A percentile compares a stretch with the other conserved stretches of the same genome.
Conservation (phyloP, 768 basidiomycete species). For the Suillus subluteus region DNA sequence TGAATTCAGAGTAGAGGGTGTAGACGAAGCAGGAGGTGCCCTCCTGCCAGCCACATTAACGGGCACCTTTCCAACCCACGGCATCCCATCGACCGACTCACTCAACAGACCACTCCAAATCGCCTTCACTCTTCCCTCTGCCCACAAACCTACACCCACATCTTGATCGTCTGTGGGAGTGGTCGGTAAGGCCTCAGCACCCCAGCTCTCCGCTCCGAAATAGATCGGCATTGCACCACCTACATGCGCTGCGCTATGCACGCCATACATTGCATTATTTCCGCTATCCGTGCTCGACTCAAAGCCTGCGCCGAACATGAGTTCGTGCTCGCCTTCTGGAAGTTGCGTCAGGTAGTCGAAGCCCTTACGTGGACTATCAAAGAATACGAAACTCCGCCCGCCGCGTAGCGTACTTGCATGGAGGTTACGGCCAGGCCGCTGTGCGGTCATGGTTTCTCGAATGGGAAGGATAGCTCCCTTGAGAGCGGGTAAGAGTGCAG, state of each 20-base stretch:
- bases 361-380: constrained; percentile 42
- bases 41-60: constrained; percentile 47
- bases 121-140: constrained; percentile 51
- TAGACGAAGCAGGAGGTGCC: constrained; percentile 17
- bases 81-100: constrained; percentile 59
- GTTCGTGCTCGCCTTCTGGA: constrained; percentile 43
- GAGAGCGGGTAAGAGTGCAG: constrained; percentile 48
- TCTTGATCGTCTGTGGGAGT: constrained; percentile 17
- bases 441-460: constrained; percentile 66
- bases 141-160: constrained; percentile 34
- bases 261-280: constrained; percentile 33
- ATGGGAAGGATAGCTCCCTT: constrained; percentile 32
- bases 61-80: constrained; percentile 75
- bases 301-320: constrained; percentile 73
- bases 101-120: constrained; percentile 70
- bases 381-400: constrained; percentile 63
- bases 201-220: constrained; percentile 52
- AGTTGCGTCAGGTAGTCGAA: constrained; percentile 77
- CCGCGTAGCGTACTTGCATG: constrained; percentile 19
- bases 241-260: constrained; percentile 45
- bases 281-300: constrained; percentile 22
- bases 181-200: constrained; percentile 37
- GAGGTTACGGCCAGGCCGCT: constrained; percentile 51
- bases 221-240: constrained; percentile 55
- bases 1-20: background rate